phyloP scores from a whole-genome alignment of 2,329 filamentous ascomycete species.

The Cytospora mali region DNA sequence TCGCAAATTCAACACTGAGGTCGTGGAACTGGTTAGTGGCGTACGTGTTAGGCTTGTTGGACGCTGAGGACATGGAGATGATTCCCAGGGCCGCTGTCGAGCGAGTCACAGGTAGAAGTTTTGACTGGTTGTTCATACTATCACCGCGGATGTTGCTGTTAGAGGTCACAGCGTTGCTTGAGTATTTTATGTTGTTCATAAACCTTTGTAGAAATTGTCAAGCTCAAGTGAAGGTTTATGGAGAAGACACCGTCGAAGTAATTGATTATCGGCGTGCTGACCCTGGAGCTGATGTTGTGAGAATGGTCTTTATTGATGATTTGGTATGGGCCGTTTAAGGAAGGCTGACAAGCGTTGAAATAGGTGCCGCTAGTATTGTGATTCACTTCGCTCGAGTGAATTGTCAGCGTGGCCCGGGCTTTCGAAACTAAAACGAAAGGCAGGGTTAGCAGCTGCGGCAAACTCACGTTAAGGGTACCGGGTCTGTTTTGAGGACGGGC shows the following conservation, averaged over 20 bases:
- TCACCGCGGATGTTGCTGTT: not conserved
- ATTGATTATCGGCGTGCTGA: not conserved
- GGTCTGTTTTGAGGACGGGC: not conserved
- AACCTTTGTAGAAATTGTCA: too few species aligned
- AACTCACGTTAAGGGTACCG: too few species aligned
- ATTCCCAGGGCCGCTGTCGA: not conserved
- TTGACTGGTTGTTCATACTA: not conserved
- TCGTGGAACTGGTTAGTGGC: not conserved
- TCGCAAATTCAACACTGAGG: not conserved
- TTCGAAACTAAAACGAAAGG: not conserved
- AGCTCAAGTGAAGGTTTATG: not conserved
- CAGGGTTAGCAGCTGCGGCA: not conserved
- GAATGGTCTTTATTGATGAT: not conserved
- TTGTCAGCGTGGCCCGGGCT: not conserved
- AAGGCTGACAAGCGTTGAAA: not conserved
- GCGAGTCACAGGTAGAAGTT: not conserved
- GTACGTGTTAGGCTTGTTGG: not conserved
- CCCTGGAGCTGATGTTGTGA: not conserved
- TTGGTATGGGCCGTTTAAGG: not conserved
- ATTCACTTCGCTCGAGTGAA: constrained; percentile 8
- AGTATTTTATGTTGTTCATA: not conserved
- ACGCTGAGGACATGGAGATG: not conserved
- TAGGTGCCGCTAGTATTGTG: not conserved
- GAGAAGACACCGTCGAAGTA: not conserved
- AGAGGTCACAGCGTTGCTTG: not conserved